These are phyloP conservation scores for Silene coronaria DNA, from an alignment of 179 eudicot genomes.

Conservation along the genomic window DNA sequence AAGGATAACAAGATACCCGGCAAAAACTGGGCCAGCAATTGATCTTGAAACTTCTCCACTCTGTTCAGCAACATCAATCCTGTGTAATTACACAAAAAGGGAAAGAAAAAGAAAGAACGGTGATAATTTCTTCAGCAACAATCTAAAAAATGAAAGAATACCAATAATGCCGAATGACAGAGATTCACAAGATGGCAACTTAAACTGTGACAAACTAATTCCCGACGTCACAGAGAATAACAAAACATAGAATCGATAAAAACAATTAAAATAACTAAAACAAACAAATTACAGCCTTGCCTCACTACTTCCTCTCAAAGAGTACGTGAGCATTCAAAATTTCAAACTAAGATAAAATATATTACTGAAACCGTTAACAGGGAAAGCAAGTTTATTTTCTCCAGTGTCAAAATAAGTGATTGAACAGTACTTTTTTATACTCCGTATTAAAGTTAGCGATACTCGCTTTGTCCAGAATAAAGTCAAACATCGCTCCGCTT, in stretches of 20 bases:
- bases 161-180: neutral
- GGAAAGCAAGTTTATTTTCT: too few relatives aligned
- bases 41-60: constrained; percentile 88
- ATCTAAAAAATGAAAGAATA: neutral
- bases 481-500: neutral
- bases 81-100: constrained; percentile 18
- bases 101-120: neutral
- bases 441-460: neutral
- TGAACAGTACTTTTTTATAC: neutral
- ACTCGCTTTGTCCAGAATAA: neutral
- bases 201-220: neutral
- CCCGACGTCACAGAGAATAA: neutral
- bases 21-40: constrained; percentile 49
- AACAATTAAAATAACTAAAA: too few relatives aligned
- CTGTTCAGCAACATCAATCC: constrained; percentile 84
- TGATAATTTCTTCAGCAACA: neutral
- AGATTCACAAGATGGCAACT: neutral
- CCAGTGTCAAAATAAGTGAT: neutral
- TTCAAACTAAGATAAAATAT: too few relatives aligned
- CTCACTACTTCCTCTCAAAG: neutral
- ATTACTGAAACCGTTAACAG: too few relatives aligned
- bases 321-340: too few relatives aligned
- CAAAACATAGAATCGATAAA: neutral
- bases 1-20: constrained; percentile 39
- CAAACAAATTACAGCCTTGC: neutral